Conservation (phyloP, 2,329 filamentous ascomycete genomes). For the Penicillium sclerotigenum region DNA sequence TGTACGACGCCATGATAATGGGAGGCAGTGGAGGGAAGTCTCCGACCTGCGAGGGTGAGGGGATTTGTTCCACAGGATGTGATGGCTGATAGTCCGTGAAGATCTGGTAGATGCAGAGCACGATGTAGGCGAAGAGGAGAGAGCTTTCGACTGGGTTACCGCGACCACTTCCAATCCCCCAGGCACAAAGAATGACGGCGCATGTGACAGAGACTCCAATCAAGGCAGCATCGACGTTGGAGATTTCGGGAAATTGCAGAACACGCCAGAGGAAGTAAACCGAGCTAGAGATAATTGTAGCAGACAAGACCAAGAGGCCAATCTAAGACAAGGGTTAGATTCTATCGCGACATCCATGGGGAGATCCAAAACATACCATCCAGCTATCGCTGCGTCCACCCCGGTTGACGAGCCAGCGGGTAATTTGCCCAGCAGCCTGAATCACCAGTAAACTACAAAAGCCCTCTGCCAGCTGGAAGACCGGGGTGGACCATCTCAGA, state of each 20-base stretch:
- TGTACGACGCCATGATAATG: constrained; percentile 97
- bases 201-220: constrained; percentile 93
- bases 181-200: constrained; percentile 85
- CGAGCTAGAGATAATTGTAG: constrained; percentile 86
- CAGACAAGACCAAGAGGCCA: constrained; percentile 78
- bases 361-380: constrained; percentile 65
- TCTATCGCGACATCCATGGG: neutral
- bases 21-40: constrained; percentile 95
- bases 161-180: constrained; percentile 88
- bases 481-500: constrained; percentile 83
- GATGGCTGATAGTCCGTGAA: constrained; percentile 96
- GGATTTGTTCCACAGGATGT: constrained; percentile 55
- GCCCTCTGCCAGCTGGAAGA: constrained; percentile 92
- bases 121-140: constrained; percentile 91
- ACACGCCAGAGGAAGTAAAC: constrained; percentile 97
- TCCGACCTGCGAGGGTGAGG: constrained; percentile 54
- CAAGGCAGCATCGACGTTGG: constrained; percentile 85
- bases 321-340: constrained; percentile 57
- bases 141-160: constrained; percentile 96
- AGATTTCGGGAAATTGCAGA: constrained; percentile 86
- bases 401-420: constrained; percentile 88
- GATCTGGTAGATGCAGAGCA: constrained; percentile 98
- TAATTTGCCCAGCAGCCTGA: constrained; percentile 90
- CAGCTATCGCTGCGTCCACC: constrained; percentile 86
- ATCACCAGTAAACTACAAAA: constrained; percentile 97